Evolutionary conservation across 371 early-diverging fungal genomes (phyloP).

Genomic region (Mucor saturninus): DNA sequence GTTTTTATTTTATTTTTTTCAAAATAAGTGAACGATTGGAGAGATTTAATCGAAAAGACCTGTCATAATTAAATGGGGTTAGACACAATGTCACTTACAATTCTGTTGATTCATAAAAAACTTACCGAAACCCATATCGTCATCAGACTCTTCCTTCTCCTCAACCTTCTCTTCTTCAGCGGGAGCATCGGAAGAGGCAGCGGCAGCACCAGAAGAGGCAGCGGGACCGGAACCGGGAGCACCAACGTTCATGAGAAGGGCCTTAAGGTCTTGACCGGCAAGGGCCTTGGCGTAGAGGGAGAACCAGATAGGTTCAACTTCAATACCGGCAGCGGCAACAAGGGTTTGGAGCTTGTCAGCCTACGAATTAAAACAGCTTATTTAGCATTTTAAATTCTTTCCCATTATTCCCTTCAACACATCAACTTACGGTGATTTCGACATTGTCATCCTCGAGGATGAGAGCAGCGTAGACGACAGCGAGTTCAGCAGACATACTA

Average conservation of each 20-base stretch:
- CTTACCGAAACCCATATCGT: conserved; percentile 90
- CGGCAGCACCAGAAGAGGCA: conserved; percentile 57
- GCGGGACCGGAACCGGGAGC: conserved; percentile 69
- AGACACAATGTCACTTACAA: background rate
- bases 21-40: conserved; percentile 21
- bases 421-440: conserved; percentile 88
- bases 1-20: conserved; percentile 5
- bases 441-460: conserved; percentile 97
- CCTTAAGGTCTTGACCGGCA: conserved; percentile 90
- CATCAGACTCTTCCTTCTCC: conserved; percentile 90
- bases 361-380: conserved; percentile 42
- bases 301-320: conserved; percentile 96
- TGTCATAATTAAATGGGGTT: conserved; percentile 8
- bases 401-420: too few species aligned
- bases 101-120: background rate
- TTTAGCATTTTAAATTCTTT: background rate
- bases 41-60: conserved; percentile 86
- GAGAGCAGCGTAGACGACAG: conserved; percentile 96
- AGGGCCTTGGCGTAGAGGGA: conserved; percentile 98
- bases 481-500: conserved; percentile 81
- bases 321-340: conserved; percentile 91
- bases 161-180: conserved; percentile 67
- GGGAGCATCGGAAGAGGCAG: conserved; percentile 63
- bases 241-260: conserved; percentile 92
- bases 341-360: conserved; percentile 94